These are phyloP conservation scores for Guyanaporus albipodus DNA, from an alignment of 768 basidiomycete species.

Conservation along the genomic window DNA sequence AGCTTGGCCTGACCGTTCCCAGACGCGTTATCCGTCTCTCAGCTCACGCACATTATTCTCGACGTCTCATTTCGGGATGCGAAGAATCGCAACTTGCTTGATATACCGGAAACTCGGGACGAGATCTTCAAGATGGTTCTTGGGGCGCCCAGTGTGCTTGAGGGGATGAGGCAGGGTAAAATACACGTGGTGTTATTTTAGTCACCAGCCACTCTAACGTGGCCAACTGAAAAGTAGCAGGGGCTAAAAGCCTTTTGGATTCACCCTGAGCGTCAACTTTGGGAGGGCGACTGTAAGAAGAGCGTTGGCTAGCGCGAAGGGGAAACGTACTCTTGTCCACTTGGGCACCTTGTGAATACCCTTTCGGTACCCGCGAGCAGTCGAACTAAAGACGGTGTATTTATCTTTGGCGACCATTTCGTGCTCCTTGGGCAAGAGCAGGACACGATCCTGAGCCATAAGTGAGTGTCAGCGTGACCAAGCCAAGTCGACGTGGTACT, in stretches of 20 bases:
- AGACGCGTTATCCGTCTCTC: slow-evolving; percentile 72
- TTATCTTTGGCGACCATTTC: slow-evolving; percentile 94
- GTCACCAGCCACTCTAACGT: slow-evolving; percentile 6
- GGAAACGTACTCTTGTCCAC: slow-evolving; percentile 76
- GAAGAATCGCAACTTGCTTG: slow-evolving; percentile 71
- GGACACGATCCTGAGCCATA: slow-evolving; percentile 54
- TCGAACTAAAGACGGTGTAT: slow-evolving; percentile 84
- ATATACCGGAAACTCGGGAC: slow-evolving; percentile 80
- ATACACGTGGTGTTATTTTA: slow-evolving; percentile 80
- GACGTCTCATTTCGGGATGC: slow-evolving; percentile 70
- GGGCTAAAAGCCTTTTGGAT: slow-evolving; percentile 92
- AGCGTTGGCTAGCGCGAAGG: neutral
- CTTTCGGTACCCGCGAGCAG: slow-evolving; percentile 76
- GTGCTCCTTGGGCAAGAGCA: slow-evolving; percentile 86
- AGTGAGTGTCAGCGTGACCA: neutral
- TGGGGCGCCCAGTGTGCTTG: slow-evolving; percentile 54
- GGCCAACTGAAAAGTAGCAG: slow-evolving; percentile 9
- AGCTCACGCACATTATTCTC: slow-evolving; percentile 80
- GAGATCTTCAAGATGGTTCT: slow-evolving; percentile 76
- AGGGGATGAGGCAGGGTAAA: slow-evolving; percentile 66
- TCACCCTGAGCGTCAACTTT: slow-evolving; percentile 80
- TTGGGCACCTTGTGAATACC: slow-evolving; percentile 98
- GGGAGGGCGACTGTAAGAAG: slow-evolving; percentile 8
- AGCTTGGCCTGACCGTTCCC: slow-evolving; percentile 12
- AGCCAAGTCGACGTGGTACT: neutral